Base-by-base conservation (phyloP, 2,329 filamentous ascomycete species). In the Bipolaris cookei region DNA sequence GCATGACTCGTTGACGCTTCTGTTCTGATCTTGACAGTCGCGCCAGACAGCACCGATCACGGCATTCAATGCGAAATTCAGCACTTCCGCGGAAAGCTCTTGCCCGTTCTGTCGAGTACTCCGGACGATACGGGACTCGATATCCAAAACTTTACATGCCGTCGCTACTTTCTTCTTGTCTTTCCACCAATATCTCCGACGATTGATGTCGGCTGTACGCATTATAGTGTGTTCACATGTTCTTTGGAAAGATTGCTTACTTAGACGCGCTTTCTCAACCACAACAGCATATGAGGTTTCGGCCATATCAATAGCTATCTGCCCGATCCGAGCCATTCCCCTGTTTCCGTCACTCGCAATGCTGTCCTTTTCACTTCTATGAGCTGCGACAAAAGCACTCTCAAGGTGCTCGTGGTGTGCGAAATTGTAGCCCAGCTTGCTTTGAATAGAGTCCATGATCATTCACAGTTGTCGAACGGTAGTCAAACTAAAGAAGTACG, bases 21-120 rank as follows among this genome's bases (percentile, higher is more conserved):
- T 48, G 13, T 43, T 21, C 28, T 48, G 46, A 34, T 32, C 16
- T 51, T 56, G 30, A 41, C 45, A 56, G 23, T 51, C 53, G 18
- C 32, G 53, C 53, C 46, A 56, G 37, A 56, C 20, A 23, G 53
- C 53, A 8, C 53, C 46, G 35, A 56, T 35, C 16, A 56, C 41
- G 20, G 53, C 53, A 34, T 47, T 56, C 30, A 56, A 14, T 6
- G 53, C 53, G n/a, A 43, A 37, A 37, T 51, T 41, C 14, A 56
- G 46, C n/a, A 56, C 46, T 25, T 32, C 34, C 2, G n/a, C 30
- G 18, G 53, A 56, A 16, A 41, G 28, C 6, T 30, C 10, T 25
- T 50, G 37, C 6, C 49, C 37, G 10, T 16, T 20, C 38, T 51
- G 53, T 44, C 53, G 53, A 50, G 21, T 39, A 45, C 53, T 56